Base-by-base conservation (phyloP, 257 asterid genomes). In the Dorcoceras hygrometricum region DNA sequence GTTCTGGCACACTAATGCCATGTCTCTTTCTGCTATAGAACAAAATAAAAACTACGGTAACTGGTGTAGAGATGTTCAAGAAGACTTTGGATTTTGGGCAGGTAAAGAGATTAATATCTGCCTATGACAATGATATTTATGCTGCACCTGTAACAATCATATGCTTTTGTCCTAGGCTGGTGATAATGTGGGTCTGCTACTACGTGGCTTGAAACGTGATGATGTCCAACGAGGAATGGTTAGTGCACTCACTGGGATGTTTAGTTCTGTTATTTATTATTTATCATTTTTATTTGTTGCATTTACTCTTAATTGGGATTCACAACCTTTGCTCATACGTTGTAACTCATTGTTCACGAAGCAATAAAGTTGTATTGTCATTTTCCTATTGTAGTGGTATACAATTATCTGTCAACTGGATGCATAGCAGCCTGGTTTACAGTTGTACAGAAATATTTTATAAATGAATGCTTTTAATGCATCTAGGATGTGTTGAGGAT, bases 11-110 rank as follows among this genome's bases (percentile, higher is more conserved):
- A 69, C 53, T 57, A 50, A 34, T 59, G 59, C 62, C 58, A n/a
- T 71, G 26, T 36, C 12, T 70, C 53, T 68, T 66, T 25, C 53
- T 76, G 32, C 76, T 65, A 46, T 81, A 94, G 99, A 88, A 86
- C 56, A 87, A 82, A 74, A 20, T 84, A 58, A 94, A 94, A 83
- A 85, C 96, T 66, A 82, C 87, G 12, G 98, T 89, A 36, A 94
- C 99, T 72, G 99, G 99, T 57, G 99, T 94, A 58, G 98, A 94
- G 80, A 94, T 94, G 99, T 94, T 94, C 88, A 94, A 89, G 86
- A 94, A 94, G 86, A 87, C 84, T 26, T 79, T 94, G 77, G 99
- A 94, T 80, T 50, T 29, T 78, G 99, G 99, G 66, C 97, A 94
- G 84, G 99, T 91, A 72, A 81, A 76, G 27, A 31, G 20, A 28